Conservation (phyloP, 2,329 filamentous ascomycete species). For the Neofusicoccum cordaticola region DNA sequence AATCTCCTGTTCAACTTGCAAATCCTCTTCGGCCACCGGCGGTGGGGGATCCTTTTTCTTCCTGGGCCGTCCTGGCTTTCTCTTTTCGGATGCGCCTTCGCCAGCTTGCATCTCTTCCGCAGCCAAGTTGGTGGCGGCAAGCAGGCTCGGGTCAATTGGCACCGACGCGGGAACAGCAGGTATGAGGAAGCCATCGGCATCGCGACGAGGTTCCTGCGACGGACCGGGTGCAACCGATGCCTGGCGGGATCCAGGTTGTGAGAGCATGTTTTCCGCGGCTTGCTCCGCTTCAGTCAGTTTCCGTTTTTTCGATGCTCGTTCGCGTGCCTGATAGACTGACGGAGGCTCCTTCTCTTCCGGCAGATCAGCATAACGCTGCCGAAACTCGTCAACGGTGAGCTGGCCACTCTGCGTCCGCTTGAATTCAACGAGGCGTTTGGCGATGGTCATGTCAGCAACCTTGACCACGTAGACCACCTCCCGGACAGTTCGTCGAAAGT, state of each 20-base stretch:
- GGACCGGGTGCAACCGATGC: constrained; percentile 1
- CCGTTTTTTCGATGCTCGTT: constrained; percentile 41
- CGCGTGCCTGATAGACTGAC: constrained; percentile 67
- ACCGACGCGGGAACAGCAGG: constrained; percentile 26
- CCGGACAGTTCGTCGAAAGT: constrained; percentile 85
- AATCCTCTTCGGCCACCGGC: constrained; percentile 42
- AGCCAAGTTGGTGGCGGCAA: constrained; percentile 16
- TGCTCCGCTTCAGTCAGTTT: constrained; percentile 25
- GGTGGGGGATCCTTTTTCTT: constrained; percentile 32
- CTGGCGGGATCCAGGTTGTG: constrained; percentile 1
- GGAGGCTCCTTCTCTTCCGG: constrained; percentile 69
- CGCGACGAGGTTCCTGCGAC: constrained; percentile 27
- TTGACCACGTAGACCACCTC: constrained; percentile 99
- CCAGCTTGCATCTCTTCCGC: constrained; percentile 17
- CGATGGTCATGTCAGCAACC: constrained; percentile 89
- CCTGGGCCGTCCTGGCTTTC: constrained; percentile 37
- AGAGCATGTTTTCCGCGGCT: constrained; percentile 15
- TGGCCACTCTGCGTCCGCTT: constrained; percentile 79
- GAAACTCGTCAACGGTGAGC: constrained; percentile 84
- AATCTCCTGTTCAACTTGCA: constrained; percentile 46
- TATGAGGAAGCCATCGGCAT: constrained; percentile 43
- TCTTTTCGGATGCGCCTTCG: constrained; percentile 25
- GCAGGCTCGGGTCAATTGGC: constrained; percentile 23
- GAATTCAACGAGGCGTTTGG: constrained; percentile 89
- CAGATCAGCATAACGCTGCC: constrained; percentile 63